These are phyloP conservation scores for Phytophthora boehmeriae DNA, from an alignment of 352 stramenopile genomes.

Conservation along the genomic window DNA sequence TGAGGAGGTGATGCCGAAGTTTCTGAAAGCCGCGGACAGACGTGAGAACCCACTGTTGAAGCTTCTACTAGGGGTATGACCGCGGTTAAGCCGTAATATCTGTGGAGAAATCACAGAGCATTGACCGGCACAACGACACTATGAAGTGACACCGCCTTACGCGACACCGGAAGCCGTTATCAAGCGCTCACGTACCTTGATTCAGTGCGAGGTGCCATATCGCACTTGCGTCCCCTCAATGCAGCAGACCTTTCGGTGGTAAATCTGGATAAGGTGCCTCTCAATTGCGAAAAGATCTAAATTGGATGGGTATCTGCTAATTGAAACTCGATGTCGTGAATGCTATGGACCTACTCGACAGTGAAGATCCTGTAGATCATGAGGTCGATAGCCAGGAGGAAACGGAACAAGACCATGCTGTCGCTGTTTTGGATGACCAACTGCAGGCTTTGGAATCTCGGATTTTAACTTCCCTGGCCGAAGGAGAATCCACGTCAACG, in stretches of 20 bases:
- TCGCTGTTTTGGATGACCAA: constrained; percentile 18
- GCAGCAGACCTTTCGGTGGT: neutral
- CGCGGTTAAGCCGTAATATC: neutral
- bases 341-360: constrained; percentile 9
- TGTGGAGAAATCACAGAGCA: too few species aligned
- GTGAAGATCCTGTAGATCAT: neutral
- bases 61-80: neutral
- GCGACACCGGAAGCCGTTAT: too few species aligned
- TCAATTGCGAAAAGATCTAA: constrained; percentile 9
- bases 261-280: neutral
- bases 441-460: constrained; percentile 14
- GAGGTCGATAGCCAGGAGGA: neutral
- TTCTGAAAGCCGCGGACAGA: neutral
- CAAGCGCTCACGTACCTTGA: neutral
- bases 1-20: too few species aligned
- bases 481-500: constrained; percentile 4
- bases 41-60: neutral
- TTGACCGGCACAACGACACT: too few species aligned
- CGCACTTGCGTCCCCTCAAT: neutral
- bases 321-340: neutral
- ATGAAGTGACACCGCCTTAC: too few species aligned
- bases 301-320: neutral
- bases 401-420: constrained; percentile 2
- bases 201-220: neutral
- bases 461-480: constrained; percentile 12